phyloP scores from a whole-genome alignment of 805 yeast species.

The Metschnikowia dekortorum region DNA sequence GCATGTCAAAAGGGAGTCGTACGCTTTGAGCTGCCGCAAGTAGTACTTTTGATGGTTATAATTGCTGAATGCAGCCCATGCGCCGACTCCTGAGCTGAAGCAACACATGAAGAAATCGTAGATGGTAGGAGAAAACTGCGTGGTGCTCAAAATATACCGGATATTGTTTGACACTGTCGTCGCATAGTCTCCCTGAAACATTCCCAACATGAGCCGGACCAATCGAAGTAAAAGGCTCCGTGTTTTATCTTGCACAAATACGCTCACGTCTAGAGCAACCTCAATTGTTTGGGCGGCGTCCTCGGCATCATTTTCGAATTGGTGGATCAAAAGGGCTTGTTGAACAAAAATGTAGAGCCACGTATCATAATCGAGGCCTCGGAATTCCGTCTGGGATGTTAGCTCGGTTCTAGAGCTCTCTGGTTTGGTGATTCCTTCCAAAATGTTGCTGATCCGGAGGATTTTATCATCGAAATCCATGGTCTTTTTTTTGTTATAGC shows the following conservation, averaged over 20 bases:
- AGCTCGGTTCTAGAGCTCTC: constrained; percentile 28
- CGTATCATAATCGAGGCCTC: constrained; percentile 70
- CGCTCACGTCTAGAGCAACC: constrained; percentile 72
- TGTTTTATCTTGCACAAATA: constrained; percentile 63
- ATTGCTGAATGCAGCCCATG: constrained; percentile 61
- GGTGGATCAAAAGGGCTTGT: constrained; percentile 64
- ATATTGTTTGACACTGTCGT: constrained; percentile 51
- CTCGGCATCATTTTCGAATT: constrained; percentile 60
- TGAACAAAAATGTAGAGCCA: constrained; percentile 89
- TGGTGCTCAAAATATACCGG: constrained; percentile 59
- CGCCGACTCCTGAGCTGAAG: constrained; percentile 56
- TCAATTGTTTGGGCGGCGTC: constrained; percentile 51
- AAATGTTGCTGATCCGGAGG: constrained; percentile 60
- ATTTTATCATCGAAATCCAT: constrained; percentile 70
- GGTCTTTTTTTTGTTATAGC: constrained; percentile 55
- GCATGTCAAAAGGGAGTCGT: constrained; percentile 60
- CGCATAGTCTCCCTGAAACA: constrained; percentile 44
- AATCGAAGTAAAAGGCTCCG: constrained; percentile 58
- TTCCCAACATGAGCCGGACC: constrained; percentile 61
- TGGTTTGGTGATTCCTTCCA: constrained; percentile 47
- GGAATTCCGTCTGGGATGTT: constrained; percentile 55
- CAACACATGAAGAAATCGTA: constrained; percentile 64
- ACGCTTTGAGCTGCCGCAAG: constrained; percentile 83
- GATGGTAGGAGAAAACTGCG: constrained; percentile 71
- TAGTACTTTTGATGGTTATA: constrained; percentile 88